Evolutionary conservation across 495 filamentous ascomycete species (phyloP).

Genomic region (Talaromyces borbonicus): DNA sequence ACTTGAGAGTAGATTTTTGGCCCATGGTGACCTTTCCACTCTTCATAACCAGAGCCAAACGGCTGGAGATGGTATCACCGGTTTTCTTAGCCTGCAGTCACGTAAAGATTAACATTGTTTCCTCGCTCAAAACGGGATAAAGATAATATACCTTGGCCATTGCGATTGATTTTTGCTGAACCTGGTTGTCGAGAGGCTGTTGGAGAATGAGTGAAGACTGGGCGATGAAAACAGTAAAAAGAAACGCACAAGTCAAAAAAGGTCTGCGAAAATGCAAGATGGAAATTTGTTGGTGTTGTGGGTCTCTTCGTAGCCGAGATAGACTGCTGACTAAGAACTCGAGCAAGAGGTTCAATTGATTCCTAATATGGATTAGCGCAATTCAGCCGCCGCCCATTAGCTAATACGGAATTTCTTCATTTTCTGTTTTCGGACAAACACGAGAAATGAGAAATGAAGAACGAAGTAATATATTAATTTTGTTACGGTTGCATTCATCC

Average conservation of each 20-base stretch:
- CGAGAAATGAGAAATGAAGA: too few relatives aligned
- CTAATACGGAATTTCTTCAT: too few relatives aligned
- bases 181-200: slow-evolving; percentile 1
- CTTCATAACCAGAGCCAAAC: slow-evolving; percentile 92
- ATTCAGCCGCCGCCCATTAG: too few relatives aligned
- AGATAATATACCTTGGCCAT: slow-evolving; percentile 6
- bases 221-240: background rate
- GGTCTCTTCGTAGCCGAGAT: background rate
- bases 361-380: too few relatives aligned
- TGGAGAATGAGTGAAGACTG: background rate
- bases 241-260: background rate
- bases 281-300: slow-evolving; percentile 4
- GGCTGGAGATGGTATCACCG: slow-evolving; percentile 34
- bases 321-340: slow-evolving; percentile 5
- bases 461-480: too few relatives aligned
- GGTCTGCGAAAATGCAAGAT: background rate
- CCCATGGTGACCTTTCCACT: slow-evolving; percentile 87
- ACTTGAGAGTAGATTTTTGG: slow-evolving; percentile 95
- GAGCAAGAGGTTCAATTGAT: too few relatives aligned
- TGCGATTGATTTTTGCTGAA: slow-evolving; percentile 5
- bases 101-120: background rate
- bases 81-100: slow-evolving; percentile 10
- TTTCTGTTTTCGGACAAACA: too few relatives aligned
- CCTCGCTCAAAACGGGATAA: background rate
- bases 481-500: too few relatives aligned